Evolutionary conservation across 164 flowering plant species (phyloP).

Genomic region (Aristolochia fimbriata): DNA sequence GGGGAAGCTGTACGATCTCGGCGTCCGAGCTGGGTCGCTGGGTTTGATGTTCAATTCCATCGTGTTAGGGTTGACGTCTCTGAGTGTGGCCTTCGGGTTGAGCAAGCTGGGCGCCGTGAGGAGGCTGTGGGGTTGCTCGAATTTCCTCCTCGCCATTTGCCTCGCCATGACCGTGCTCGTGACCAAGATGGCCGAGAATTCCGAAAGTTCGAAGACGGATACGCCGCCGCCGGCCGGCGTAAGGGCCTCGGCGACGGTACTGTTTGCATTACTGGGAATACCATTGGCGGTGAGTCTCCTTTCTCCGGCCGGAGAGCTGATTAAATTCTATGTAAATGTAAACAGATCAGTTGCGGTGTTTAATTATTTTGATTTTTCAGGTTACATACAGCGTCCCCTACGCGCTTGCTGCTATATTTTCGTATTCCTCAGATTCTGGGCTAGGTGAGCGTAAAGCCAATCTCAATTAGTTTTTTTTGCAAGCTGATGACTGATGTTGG

Average conservation of each 20-base stretch:
- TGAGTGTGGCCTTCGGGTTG: slow-evolving; percentile 27
- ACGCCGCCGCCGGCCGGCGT: background rate
- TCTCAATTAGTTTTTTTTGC: background rate
- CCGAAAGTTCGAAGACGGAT: background rate
- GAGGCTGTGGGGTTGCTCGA: slow-evolving; percentile 7
- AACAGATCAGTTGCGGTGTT: no score
- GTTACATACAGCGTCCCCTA: slow-evolving; percentile 6
- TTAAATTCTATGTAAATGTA: no score
- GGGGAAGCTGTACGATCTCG: slow-evolving; percentile 28
- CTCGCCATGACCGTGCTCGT: slow-evolving; percentile 4
- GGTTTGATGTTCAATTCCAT: slow-evolving; percentile 67
- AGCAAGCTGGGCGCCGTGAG: slow-evolving; percentile 1
- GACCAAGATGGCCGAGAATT: slow-evolving; percentile 2
- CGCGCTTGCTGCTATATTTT: slow-evolving; percentile 7
- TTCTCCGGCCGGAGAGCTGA: no score
- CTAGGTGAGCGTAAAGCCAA: background rate
- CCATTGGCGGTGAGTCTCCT: slow-evolving; percentile 2
- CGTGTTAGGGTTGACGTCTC: slow-evolving; percentile 41
- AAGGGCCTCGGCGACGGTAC: background rate
- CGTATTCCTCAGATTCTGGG: slow-evolving; percentile 2
- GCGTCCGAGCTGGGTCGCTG: slow-evolving; percentile 57
- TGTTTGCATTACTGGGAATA: slow-evolving; percentile 5
- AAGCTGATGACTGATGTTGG: background rate
- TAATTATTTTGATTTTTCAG: background rate
- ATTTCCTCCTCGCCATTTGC: slow-evolving; percentile 4